Evolutionary conservation across 73 alveolate species (phyloP).

Genomic region (Uronychia binucleata): DNA sequence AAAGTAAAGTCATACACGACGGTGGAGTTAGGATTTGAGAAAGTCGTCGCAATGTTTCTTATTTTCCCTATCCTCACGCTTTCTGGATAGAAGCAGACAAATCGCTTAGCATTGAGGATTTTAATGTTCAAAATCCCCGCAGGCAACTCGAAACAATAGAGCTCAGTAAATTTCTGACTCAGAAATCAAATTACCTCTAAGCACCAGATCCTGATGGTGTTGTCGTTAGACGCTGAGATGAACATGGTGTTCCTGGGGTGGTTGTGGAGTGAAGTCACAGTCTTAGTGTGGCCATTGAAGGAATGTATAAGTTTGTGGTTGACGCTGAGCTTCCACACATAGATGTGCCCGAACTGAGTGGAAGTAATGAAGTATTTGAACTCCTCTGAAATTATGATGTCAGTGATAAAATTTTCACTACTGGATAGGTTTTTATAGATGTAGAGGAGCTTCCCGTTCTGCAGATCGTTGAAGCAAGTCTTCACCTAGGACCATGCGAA

Average conservation of each 20-base stretch:
- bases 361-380: slow-evolving; percentile 52
- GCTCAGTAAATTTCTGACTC: slow-evolving; percentile 44
- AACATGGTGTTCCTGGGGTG: slow-evolving; percentile 54
- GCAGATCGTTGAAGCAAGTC: slow-evolving; percentile 54
- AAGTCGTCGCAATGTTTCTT: slow-evolving; percentile 39
- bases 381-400: slow-evolving; percentile 43
- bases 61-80: slow-evolving; percentile 42
- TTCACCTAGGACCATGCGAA: slow-evolving; percentile 50
- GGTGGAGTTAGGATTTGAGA: slow-evolving; percentile 31
- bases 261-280: slow-evolving; percentile 48
- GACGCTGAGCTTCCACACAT: slow-evolving; percentile 38
- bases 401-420: slow-evolving; percentile 55
- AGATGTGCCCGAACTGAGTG: slow-evolving; percentile 54
- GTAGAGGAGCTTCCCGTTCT: slow-evolving; percentile 30
- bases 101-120: slow-evolving; percentile 27
- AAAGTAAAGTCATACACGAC: slow-evolving; percentile 6
- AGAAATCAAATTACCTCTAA: slow-evolving; percentile 20
- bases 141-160: slow-evolving; percentile 48
- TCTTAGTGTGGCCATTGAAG: slow-evolving; percentile 52
- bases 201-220: slow-evolving; percentile 59
- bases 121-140: slow-evolving; percentile 55
- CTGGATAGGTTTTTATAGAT: slow-evolving; percentile 29
- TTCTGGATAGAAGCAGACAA: slow-evolving; percentile 54
- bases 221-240: slow-evolving; percentile 61
- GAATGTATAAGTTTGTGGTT: slow-evolving; percentile 35